These are phyloP conservation scores for Peterozyma xylosa DNA, from an alignment of 805 yeast species.

Conservation along the genomic window DNA sequence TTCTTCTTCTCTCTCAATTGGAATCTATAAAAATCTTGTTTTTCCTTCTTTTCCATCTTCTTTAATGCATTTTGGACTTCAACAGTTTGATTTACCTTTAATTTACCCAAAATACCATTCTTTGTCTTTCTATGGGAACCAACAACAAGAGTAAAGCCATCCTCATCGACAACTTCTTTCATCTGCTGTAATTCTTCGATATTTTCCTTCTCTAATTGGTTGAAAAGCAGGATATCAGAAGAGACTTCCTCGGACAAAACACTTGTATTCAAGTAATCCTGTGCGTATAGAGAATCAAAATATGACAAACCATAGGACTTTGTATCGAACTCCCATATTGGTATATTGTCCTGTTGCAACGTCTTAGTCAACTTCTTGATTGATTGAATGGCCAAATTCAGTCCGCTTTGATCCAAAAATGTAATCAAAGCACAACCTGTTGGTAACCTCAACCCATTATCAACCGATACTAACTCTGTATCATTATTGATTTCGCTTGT, in stretches of 20 bases:
- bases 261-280: constrained; percentile 33
- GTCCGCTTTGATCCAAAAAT: constrained; percentile 64
- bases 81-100: constrained; percentile 15
- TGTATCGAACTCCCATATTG: constrained; percentile 27
- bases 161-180: constrained; percentile 73
- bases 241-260: constrained; percentile 50
- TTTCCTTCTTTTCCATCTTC: constrained; percentile 60
- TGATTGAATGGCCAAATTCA: constrained; percentile 55
- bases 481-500: constrained; percentile 47
- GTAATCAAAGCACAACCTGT: constrained; percentile 67
- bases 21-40: constrained; percentile 90
- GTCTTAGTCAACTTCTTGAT: constrained; percentile 41
- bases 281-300: constrained; percentile 3
- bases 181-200: constrained; percentile 46
- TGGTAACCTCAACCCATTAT: constrained; percentile 43
- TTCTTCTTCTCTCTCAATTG: constrained; percentile 93
- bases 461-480: constrained; percentile 18
- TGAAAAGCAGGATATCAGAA: constrained; percentile 58
- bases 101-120: constrained; percentile 56
- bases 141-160: constrained; percentile 89
- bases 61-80: constrained; percentile 24
- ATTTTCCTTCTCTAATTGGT: constrained; percentile 58
- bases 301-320: constrained; percentile 4
- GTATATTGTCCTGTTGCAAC: constrained; percentile 14
- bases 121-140: constrained; percentile 80